Conservation (phyloP, 371 early-diverging fungal species). For the Lichtheimia ornata region DNA sequence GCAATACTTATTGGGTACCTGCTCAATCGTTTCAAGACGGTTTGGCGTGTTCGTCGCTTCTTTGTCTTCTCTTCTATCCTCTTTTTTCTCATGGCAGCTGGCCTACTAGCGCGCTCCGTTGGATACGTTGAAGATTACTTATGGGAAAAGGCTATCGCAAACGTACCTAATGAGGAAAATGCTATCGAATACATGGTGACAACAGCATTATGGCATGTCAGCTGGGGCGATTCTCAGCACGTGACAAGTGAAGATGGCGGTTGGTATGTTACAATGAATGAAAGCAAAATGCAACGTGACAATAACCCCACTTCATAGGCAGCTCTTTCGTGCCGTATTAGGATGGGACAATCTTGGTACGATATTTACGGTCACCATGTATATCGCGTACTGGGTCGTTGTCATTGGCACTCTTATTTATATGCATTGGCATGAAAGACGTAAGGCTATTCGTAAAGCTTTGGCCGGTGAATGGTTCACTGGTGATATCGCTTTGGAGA, state of each 20-base stretch:
- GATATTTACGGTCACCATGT: constrained; percentile 65
- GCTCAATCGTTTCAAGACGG: constrained; percentile 70
- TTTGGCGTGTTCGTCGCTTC: constrained; percentile 72
- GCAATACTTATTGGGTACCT: constrained; percentile 68
- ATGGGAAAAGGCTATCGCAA: constrained; percentile 55
- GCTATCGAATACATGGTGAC: constrained; percentile 39
- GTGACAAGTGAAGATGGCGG: constrained; percentile 27
- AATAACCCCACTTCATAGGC: constrained; percentile 26
- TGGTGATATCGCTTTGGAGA: constrained; percentile 30
- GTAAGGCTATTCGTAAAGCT: constrained; percentile 34
- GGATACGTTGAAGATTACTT: constrained; percentile 59
- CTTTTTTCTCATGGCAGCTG: constrained; percentile 78
- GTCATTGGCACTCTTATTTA: constrained; percentile 52
- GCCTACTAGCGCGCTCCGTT: constrained; percentile 62
- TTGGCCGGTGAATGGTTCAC: constrained; percentile 30
- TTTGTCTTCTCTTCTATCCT: constrained; percentile 72
- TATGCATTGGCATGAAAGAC: constrained; percentile 39
- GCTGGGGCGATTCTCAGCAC: constrained; percentile 38
- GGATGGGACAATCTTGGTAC: constrained; percentile 82
- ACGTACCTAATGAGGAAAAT: constrained; percentile 40
- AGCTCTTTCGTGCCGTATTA: constrained; percentile 71
- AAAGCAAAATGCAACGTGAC: not conserved
- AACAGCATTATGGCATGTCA: constrained; percentile 37
- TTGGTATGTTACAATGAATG: constrained; percentile 15
- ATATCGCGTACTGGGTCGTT: constrained; percentile 76